Conservation (phyloP, 202 grass and related monocot species). For the Carex sylvatica region DNA sequence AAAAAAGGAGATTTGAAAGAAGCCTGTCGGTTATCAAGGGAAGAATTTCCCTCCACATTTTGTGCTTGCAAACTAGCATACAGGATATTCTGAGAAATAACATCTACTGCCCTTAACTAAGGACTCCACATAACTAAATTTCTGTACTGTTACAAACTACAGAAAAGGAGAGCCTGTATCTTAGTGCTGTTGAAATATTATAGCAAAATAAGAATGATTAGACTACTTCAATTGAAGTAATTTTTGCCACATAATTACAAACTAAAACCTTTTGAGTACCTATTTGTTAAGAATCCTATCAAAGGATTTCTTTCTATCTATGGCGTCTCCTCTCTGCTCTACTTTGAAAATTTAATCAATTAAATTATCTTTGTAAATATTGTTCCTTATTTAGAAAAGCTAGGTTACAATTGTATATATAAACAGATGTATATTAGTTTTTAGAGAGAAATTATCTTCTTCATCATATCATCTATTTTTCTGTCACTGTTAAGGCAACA, state of each 20-base stretch:
- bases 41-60: constrained; percentile 1
- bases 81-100: neutral
- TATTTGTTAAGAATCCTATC: no score
- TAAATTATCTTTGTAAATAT: no score
- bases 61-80: constrained; percentile 1
- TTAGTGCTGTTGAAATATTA: neutral
- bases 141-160: neutral
- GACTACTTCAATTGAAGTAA: neutral
- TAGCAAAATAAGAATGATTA: neutral
- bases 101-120: neutral
- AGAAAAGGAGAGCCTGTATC: neutral
- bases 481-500: neutral
- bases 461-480: no score
- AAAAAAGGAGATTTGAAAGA: neutral
- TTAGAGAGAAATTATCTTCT: no score
- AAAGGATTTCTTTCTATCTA: no score
- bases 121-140: neutral
- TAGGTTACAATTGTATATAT: no score
- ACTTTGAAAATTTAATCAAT: no score
- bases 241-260: constrained; percentile 9
- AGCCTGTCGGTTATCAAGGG: neutral
- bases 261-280: neutral
- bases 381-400: no score
- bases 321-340: no score
- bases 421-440: no score